These are phyloP conservation scores for Colletotrichum graminicola DNA, from an alignment of 2,329 filamentous ascomycete species.

Conservation along the genomic window DNA sequence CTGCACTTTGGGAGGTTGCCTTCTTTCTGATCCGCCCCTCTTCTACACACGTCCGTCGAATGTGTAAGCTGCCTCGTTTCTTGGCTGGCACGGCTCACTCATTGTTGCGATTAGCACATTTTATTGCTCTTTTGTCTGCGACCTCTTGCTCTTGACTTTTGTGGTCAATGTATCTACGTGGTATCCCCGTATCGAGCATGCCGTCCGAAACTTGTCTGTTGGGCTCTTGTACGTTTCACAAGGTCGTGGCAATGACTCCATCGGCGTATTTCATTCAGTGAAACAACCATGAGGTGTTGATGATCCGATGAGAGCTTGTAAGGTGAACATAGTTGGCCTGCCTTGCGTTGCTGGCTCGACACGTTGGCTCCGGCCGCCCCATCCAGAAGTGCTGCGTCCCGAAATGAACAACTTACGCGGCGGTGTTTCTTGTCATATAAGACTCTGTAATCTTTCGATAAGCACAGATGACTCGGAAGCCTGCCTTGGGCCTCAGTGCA, in stretches of 20 bases:
- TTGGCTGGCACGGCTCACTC: background rate
- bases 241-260: background rate
- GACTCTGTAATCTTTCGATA: background rate
- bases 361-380: background rate
- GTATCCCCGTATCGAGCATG: background rate
- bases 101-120: background rate
- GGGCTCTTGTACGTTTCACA: background rate
- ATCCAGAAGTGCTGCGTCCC: background rate
- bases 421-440: background rate
- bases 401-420: background rate
- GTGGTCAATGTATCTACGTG: background rate
- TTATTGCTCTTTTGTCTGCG: background rate
- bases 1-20: slow-evolving; percentile 14
- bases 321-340: background rate
- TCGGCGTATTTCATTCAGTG: background rate
- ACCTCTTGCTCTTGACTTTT: too few species aligned
- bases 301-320: background rate
- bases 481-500: background rate
- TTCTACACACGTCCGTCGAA: background rate
- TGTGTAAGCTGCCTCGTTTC: slow-evolving; percentile 14
- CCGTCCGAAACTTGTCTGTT: background rate
- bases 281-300: background rate
- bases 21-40: background rate
- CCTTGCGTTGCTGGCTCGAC: background rate
- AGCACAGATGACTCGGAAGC: background rate